Evolutionary conservation across 352 stramenopile genomes (phyloP).

Genomic region (Globisporangium middletonii): DNA sequence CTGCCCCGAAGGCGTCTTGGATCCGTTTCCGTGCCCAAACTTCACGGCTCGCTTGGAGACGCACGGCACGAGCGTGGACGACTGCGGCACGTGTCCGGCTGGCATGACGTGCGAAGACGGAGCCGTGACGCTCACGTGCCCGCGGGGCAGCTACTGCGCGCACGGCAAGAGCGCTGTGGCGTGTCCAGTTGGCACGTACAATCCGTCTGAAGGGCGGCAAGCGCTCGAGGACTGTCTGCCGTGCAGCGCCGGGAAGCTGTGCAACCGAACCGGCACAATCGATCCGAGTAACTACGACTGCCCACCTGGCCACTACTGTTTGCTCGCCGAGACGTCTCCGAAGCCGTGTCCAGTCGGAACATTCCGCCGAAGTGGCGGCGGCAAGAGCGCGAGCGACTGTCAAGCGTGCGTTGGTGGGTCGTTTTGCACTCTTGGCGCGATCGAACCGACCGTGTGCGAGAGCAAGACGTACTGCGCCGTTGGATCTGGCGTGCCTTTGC

Average conservation of each 20-base stretch:
- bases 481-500: constrained; percentile 34
- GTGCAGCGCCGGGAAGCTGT: constrained; percentile 68
- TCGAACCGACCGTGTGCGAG: constrained; percentile 44
- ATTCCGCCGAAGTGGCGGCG: constrained; percentile 32
- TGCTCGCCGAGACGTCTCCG: constrained; percentile 24
- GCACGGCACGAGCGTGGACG: constrained; percentile 39
- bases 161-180: constrained; percentile 33
- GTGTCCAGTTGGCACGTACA: constrained; percentile 63
- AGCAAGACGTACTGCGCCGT: constrained; percentile 53
- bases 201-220: constrained; percentile 26
- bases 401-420: constrained; percentile 47
- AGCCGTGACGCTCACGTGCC: constrained; percentile 54
- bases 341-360: constrained; percentile 40
- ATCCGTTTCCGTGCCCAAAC: constrained; percentile 63
- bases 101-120: constrained; percentile 84
- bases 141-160: constrained; percentile 51
- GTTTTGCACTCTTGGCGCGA: constrained; percentile 40
- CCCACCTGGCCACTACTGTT: constrained; percentile 68
- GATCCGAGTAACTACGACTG: constrained; percentile 58
- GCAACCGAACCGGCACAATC: constrained; percentile 60
- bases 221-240: constrained; percentile 45
- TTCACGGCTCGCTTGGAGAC: constrained; percentile 46
- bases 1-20: constrained; percentile 60
- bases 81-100: constrained; percentile 72
- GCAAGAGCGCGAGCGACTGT: constrained; percentile 35